Percentiles rank a stretch among this genome's conserved stretches.
Evolutionary conservation across 768 basidiomycete genomes (phyloP).

Genomic region (Agrocybe pediades): DNA sequence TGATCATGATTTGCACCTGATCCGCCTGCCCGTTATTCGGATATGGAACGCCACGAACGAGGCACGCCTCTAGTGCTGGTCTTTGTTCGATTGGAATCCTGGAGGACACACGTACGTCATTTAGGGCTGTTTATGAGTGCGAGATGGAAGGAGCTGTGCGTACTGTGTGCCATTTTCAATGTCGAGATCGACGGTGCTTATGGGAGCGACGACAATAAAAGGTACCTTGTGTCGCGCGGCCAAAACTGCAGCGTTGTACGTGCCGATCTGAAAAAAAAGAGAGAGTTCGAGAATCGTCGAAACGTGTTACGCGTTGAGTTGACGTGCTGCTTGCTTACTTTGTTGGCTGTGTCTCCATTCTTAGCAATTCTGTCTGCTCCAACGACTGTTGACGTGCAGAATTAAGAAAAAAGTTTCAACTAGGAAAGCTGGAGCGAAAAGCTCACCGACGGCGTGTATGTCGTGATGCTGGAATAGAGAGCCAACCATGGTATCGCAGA

Average conservation of each 20-base stretch:
- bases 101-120: constrained; percentile 6
- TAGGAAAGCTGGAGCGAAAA: not conserved
- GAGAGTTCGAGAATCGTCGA: constrained; percentile 1
- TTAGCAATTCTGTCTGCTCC: constrained; percentile 87
- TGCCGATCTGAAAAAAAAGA: constrained; percentile 63
- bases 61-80: constrained; percentile 83
- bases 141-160: constrained; percentile 23
- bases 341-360: constrained; percentile 98
- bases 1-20: constrained; percentile 83
- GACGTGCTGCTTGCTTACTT: constrained; percentile 38
- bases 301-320: constrained; percentile 12
- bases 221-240: constrained; percentile 86
- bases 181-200: constrained; percentile 88
- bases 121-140: constrained; percentile 1
- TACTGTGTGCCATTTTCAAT: constrained; percentile 66
- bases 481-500: constrained; percentile 98
- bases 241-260: constrained; percentile 94
- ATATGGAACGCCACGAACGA: constrained; percentile 81
- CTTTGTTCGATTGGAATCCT: constrained; percentile 94
- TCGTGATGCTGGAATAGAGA: constrained; percentile 87
- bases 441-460: constrained; percentile 80
- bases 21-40: constrained; percentile 49
- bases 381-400: constrained; percentile 50
- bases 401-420: constrained; percentile 4
- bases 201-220: constrained; percentile 91